Base-by-base conservation (phyloP, 768 basidiomycete genomes). In the Rhodotorula babjevae region DNA sequence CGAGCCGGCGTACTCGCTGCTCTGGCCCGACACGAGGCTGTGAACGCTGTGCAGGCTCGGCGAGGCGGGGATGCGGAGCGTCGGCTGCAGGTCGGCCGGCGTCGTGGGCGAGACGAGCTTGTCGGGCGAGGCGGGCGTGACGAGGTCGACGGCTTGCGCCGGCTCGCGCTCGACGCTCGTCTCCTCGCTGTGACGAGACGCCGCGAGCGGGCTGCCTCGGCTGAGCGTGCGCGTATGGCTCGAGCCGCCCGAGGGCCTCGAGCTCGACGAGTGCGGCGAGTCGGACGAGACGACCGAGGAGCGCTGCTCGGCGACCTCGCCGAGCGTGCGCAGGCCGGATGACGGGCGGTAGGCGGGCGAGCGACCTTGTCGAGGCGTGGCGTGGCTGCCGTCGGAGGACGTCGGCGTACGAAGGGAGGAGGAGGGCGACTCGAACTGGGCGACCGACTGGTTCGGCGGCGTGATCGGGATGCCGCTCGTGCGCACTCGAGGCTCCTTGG, bases 1-100 rank as follows among this genome's bases (percentile, higher is more conserved):
- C 29, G 69, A 71, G 21, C 65, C 63, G 29, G 72, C 72, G 59
- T 77, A 77, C 9, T 67, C 67, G 29, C 65, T 63, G 49, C 70
- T 70, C 56, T 44, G 31, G 25, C 46, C 31, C 25, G 74, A 75
- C 49, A 25, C 36, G n/a, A 58, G 4, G 31, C 68, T 69, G 19
- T 62, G 67, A 23, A 58, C 2, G 31, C 68, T 69, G 19, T 62
- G 67, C 23, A 72, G 63, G 47, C 57, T 60, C 0, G 71, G 71
- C 40, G 71, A 72, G n/a, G 40, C 33, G 31, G 66, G 47, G 44
- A 63, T 12, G 62, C 58, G 27, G 73, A 47, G 15, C 14, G 69
- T 67, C 12, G 73, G 59, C 21, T 74, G 60, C 1, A 49, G 68
- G 18, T 8, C 65, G 31, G 68, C 5, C 60, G n/a, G n/a, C n/a